Evolutionary conservation across 192 early-diverging fungal genomes (phyloP).

Genomic region (Radiomyces spectabilis): DNA sequence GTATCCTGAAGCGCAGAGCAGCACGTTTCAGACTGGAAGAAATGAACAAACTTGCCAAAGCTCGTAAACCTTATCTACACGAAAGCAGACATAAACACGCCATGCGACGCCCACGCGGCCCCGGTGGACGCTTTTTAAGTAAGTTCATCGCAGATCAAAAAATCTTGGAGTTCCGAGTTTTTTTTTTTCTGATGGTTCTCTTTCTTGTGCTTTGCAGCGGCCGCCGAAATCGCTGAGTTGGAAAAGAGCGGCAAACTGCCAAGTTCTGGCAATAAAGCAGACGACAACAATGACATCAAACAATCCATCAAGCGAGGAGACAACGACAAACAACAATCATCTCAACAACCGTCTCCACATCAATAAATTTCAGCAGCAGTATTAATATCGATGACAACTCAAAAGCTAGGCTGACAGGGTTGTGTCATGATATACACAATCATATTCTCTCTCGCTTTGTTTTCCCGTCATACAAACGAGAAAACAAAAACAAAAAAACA

Average conservation of each 20-base stretch:
- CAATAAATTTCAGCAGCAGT: too few species aligned
- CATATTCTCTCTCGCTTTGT: background rate
- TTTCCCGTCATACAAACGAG: background rate
- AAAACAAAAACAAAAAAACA: too few species aligned
- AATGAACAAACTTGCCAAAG: constrained; percentile 62
- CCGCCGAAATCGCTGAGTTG: constrained; percentile 12
- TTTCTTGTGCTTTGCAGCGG: background rate
- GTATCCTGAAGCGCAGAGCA: constrained; percentile 91
- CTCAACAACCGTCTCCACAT: too few species aligned
- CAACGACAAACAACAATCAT: too few species aligned
- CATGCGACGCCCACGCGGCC: constrained; percentile 93
- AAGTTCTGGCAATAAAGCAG: background rate
- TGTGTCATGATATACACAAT: too few species aligned
- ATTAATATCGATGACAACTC: too few species aligned
- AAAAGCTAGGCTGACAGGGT: too few species aligned
- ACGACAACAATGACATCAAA: constrained; percentile 1
- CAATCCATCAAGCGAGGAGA: too few species aligned
- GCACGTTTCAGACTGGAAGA: constrained; percentile 83
- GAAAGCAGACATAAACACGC: constrained; percentile 97
- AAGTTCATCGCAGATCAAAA: too few species aligned
- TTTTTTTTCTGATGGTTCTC: background rate
- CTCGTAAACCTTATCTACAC: constrained; percentile 92
- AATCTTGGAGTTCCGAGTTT: too few species aligned
- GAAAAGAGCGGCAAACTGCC: constrained; percentile 1
- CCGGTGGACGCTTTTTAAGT: constrained; percentile 91